Evolutionary conservation across 495 filamentous ascomycete species (phyloP), one percentile per base, ranked within the genome.

Genomic region (Chlorociboria aeruginascens): DNA sequence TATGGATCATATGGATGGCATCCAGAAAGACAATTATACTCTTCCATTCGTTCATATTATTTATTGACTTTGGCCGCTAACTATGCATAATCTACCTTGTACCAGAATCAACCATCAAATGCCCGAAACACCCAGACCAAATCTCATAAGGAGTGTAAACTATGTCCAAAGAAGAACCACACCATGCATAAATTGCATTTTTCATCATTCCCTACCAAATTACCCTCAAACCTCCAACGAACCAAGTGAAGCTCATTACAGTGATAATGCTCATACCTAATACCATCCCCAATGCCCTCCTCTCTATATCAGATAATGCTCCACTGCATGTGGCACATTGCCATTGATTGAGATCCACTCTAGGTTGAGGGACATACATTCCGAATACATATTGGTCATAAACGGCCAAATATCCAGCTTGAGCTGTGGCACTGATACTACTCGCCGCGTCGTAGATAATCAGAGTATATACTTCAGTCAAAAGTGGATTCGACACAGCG

Each of bases 231-330:
- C 84, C 36, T 74, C 38, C 74, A 37, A 86, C 81, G 55, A 95
- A 96, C 84, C 87, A 95, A 43, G 85, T 85, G 61, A 95, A 94
- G 39, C 86, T 86, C 28, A 84, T 52, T 10, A 95, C 67, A 7
- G 89, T 95, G 39, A 92, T 67, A 14, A 74, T 51, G 36, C 73
- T 77, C 85, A 93, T 93, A 43, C 77, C 75, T 39, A 90, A 46
- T 45, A 83, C 72, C 50, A 86, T 83, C 39, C 81, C 78, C 7
- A 97, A 54, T 3, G 81, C 82, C 48, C 79, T 72, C 35, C 68
- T 66, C 38, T 89, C 82, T 52, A 78, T 67, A 38, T 72, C 68
- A 7, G 78, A 78, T 29, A 83, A 49, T 8, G 83, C 88, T 17
- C 68, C 75, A 63, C 67, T 86, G 71, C 89, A 95, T 13, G 82